A percentile compares a stretch with the other conserved stretches of the same genome.
Conservation (phyloP, 208 protist species). For the Trypanosoma mega region DNA sequence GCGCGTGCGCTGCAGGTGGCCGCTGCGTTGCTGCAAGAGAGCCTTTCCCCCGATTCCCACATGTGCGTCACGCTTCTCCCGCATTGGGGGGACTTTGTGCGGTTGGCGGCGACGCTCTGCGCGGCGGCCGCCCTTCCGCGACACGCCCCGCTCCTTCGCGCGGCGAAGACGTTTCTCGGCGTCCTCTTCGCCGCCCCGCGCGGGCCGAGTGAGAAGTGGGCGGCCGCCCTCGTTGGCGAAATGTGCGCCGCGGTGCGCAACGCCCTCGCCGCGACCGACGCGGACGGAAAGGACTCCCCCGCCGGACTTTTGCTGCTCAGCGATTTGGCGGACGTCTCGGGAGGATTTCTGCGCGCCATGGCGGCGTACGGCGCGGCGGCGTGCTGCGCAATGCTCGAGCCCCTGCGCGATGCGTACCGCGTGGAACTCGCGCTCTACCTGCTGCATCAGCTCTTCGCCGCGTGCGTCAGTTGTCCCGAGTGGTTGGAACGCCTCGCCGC, state of each 20-base stretch:
- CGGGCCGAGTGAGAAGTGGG: too few relatives aligned
- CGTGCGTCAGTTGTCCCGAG: constrained; percentile 15
- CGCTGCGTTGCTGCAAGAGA: constrained; percentile 17
- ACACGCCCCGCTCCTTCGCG: constrained; percentile 19
- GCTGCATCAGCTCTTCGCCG: constrained; percentile 30
- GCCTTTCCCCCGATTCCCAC: constrained; percentile 22
- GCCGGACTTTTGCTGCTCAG: constrained; percentile 23
- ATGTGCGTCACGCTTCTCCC: too few relatives aligned
- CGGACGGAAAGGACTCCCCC: not conserved
- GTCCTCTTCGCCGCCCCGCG: constrained; percentile 17
- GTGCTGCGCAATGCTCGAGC: constrained; percentile 4
- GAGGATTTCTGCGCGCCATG: constrained; percentile 14
- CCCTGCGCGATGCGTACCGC: constrained; percentile 16
- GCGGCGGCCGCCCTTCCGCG: constrained; percentile 3
- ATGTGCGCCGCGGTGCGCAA: constrained; percentile 10
- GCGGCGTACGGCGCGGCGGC: constrained; percentile 11
- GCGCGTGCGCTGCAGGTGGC: constrained; percentile 22
- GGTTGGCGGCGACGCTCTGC: constrained; percentile 17
- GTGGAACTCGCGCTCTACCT: constrained; percentile 37
- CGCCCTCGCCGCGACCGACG: not conserved
- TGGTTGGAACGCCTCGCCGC: constrained; percentile 30
- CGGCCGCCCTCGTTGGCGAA: too few relatives aligned
- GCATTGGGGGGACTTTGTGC: constrained; percentile 6
- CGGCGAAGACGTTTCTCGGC: constrained; percentile 13
- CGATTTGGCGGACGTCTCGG: constrained; percentile 24